Percentiles rank a stretch among this genome's conserved stretches.
Conservation (phyloP, 345 rosid genomes). For the Erucastrum elatum region DNA sequence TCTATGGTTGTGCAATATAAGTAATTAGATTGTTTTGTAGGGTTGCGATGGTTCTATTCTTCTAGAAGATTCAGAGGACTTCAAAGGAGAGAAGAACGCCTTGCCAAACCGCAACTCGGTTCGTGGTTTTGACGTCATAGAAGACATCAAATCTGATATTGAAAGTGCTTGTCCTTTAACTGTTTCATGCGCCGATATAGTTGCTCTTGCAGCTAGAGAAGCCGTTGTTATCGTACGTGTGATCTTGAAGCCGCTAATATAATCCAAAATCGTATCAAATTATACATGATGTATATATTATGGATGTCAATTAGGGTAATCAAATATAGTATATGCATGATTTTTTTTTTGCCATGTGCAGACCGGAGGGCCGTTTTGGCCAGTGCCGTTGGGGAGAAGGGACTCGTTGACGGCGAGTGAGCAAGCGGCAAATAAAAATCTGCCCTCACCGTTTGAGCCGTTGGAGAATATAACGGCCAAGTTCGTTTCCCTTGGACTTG, state of each 20-base stretch:
- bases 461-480: constrained; percentile 63
- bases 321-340: not conserved
- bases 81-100: constrained; percentile 74
- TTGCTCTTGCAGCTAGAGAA: constrained; percentile 83
- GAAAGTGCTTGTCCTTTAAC: constrained; percentile 66
- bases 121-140: constrained; percentile 78
- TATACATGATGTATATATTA: not conserved
- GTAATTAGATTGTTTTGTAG: constrained; percentile 29
- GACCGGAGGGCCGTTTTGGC: constrained; percentile 82
- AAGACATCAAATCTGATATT: constrained; percentile 61
- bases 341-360: constrained; percentile 25
- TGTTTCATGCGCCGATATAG: constrained; percentile 76
- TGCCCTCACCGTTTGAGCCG: constrained; percentile 78
- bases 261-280: not conserved
- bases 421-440: constrained; percentile 61
- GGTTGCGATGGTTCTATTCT: constrained; percentile 85
- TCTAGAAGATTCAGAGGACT: constrained; percentile 59
- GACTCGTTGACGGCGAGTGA: constrained; percentile 72
- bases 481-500: constrained; percentile 77
- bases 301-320: not conserved
- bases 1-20: not conserved
- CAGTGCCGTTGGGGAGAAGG: constrained; percentile 58
- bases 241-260: not conserved
- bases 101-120: constrained; percentile 64
- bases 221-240: constrained; percentile 57